Base-by-base conservation (phyloP, 1,139 yeast genomes). In the Zygoascus sp. region DNA sequence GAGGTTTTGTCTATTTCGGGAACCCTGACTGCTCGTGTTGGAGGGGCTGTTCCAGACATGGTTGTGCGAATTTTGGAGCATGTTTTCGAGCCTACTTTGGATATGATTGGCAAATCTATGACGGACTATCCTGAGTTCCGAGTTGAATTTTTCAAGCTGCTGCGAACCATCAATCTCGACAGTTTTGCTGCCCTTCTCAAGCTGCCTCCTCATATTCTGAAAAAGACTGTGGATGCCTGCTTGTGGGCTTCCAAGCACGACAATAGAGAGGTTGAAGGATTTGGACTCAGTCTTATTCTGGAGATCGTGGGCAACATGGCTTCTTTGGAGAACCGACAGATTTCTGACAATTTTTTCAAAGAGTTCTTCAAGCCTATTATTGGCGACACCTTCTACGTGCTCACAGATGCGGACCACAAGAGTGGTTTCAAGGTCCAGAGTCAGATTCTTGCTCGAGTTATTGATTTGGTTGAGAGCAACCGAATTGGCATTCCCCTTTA, bases 161-260 rank as follows among this genome's bases (percentile, higher is more conserved):
- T 92, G 61, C 82, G 89, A 58, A 95, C 87, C 51, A 90, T 94
- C 62, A 85, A 94, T 64, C 69, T 81, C 56, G 84, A 85, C 63
- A 82, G 94, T 21, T 94, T 92, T 74, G 77, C 80, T 53, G 96
- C 97, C 0, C 75, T 92, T 58, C 73, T 89, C 54, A 87, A 88
- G 67, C 76, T 92, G 55, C 95, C 97, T 11, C 94, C 95, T 7
- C 92, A 82, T 55, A 95, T 96, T 28, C 90, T 92, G 76, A 89
- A 85, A 65, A 78, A 90, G 50, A 83, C 92, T 50, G 81, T 94
- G 55, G 92, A 88, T 67, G 95, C 97, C 1, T 90, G 96, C 42
- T 74, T 94, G 61, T 92, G 98, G 98, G 97, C 97, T 0, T 87
- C 94, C 66, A 92, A 92, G 68, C 98, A 92, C 66, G 94, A 90